Conservation (phyloP, 805 yeast species). For the Teunomyces stri region DNA sequence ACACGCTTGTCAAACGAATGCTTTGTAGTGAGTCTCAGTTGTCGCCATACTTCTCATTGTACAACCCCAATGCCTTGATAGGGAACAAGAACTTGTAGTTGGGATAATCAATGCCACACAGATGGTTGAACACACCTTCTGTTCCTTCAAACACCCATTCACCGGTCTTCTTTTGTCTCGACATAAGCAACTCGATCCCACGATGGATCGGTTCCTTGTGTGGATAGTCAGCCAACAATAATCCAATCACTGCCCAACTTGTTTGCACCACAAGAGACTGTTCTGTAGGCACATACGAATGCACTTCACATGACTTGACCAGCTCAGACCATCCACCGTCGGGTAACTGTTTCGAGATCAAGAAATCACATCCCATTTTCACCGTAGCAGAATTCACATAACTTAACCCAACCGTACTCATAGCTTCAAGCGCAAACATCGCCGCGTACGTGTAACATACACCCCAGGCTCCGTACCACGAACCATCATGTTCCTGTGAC, state of each 20-base stretch:
- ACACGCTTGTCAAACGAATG: neutral
- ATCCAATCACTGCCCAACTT: constrained; percentile 86
- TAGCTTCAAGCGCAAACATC: constrained; percentile 96
- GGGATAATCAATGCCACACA: constrained; percentile 91
- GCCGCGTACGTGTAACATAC: constrained; percentile 93
- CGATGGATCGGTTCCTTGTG: constrained; percentile 54
- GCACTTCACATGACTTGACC: constrained; percentile 85
- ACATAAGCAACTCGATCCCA: constrained; percentile 64
- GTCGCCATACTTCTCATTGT: constrained; percentile 29
- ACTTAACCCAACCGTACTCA: constrained; percentile 61
- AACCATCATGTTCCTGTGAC: constrained; percentile 76
- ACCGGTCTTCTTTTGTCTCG: constrained; percentile 69
- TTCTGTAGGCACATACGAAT: constrained; percentile 64
- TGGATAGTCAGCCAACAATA: constrained; percentile 80
- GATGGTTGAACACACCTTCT: constrained; percentile 95
- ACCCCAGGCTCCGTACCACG: constrained; percentile 99
- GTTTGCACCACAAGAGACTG: constrained; percentile 82
- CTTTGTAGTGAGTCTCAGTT: constrained; percentile 5
- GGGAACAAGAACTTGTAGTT: constrained; percentile 87
- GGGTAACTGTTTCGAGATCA: constrained; percentile 65
- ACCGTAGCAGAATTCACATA: constrained; percentile 65
- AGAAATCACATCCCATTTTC: constrained; percentile 78
- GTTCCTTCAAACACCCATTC: constrained; percentile 82
- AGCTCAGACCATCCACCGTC: constrained; percentile 99
- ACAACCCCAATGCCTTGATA: constrained; percentile 89